phyloP scores from a whole-genome alignment of 179 eudicot species.

The Camellia oleifera region DNA sequence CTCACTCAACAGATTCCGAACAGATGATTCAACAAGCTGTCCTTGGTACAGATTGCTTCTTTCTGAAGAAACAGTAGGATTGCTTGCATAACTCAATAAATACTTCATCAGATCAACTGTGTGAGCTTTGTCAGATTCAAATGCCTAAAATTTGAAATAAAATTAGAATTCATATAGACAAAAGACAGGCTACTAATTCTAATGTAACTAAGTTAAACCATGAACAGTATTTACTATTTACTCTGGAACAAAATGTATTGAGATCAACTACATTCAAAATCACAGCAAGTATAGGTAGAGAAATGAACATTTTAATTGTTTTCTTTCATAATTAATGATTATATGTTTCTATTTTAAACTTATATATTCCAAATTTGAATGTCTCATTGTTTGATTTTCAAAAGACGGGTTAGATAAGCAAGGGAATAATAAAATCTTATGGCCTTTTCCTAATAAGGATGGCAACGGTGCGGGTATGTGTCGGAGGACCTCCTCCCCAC shows the following conservation, averaged over 20 bases:
- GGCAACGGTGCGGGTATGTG: too few relatives aligned
- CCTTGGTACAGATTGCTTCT: constrained; percentile 25
- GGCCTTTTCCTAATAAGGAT: not conserved
- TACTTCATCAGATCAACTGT: constrained; percentile 78
- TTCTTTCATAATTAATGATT: not conserved
- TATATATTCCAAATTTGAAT: not conserved
- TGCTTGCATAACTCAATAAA: constrained; percentile 74
- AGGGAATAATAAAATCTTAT: not conserved
- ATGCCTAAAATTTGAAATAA: constrained; percentile 32
- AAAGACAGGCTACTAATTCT: not conserved
- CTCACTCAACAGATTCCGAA: constrained; percentile 58
- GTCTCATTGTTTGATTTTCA: not conserved
- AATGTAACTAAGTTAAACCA: not conserved
- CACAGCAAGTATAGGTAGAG: not conserved
- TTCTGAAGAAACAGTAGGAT: constrained; percentile 46
- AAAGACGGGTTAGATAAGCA: not conserved
- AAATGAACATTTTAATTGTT: not conserved
- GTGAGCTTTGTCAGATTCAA: constrained; percentile 49
- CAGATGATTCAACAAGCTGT: constrained; percentile 61
- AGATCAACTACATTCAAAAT: constrained; percentile 9
- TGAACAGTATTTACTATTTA: not conserved
- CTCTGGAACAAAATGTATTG: not conserved
- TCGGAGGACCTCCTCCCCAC: too few relatives aligned
- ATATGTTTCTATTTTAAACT: not conserved
- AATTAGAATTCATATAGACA: not conserved